These are phyloP conservation scores for Teratosphaeria pseudoeucalypti DNA, from an alignment of 2,329 filamentous ascomycete species.

Conservation along the genomic window DNA sequence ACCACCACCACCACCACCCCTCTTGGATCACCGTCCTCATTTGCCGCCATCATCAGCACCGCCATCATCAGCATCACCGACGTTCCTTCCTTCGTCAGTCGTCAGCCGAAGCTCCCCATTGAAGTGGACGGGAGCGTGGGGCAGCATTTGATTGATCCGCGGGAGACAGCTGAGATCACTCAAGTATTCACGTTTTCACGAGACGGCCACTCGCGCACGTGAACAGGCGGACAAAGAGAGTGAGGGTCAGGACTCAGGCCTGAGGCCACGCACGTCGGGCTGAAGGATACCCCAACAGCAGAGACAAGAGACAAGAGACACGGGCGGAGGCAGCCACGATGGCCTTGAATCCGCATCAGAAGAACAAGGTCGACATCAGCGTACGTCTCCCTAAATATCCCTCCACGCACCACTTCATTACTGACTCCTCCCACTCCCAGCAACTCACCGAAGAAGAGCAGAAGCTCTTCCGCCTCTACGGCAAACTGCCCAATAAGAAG, in stretches of 20 bases:
- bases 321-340: neutral
- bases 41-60: neutral
- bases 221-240: neutral
- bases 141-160: neutral
- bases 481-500: conserved; percentile 92
- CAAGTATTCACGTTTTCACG: neutral
- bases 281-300: neutral
- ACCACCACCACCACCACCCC: neutral
- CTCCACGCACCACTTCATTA: neutral
- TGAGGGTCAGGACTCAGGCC: neutral
- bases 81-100: neutral
- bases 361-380: conserved; percentile 95
- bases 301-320: neutral
- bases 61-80: neutral
- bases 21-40: neutral
- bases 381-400: conserved; percentile 46
- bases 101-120: neutral
- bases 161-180: neutral
- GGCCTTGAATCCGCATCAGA: conserved; percentile 70
- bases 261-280: neutral
- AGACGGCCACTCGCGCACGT: too few species aligned
- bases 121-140: neutral
- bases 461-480: conserved; percentile 91
- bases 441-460: conserved; percentile 90
- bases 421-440: conserved; percentile 37